Evolutionary conservation across 441 rosid genomes (phyloP).

Genomic region (Adansonia grandidieri): DNA sequence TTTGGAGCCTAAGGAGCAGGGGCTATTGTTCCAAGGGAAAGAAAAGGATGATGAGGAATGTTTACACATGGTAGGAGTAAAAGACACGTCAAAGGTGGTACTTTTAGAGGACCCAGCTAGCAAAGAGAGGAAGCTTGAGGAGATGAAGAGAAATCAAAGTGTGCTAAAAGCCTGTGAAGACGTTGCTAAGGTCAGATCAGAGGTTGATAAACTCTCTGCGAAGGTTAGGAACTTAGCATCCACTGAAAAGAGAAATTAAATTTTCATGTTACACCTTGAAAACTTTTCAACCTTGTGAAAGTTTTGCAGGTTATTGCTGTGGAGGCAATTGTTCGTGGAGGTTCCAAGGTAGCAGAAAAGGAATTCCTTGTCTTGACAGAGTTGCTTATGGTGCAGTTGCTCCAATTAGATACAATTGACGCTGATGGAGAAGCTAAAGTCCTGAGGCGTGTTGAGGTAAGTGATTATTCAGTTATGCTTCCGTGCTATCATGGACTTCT

Average conservation of each 20-base stretch:
- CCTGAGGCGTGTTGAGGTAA: conserved; percentile 60
- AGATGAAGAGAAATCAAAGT: conserved; percentile 41
- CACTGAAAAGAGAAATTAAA: not conserved
- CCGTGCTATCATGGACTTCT: not conserved
- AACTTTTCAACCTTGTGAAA: conserved; percentile 2
- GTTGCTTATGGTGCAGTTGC: conserved; percentile 57
- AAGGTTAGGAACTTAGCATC: conserved; percentile 37
- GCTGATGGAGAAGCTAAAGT: conserved; percentile 63
- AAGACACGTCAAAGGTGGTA: conserved; percentile 56
- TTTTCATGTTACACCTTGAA: conserved; percentile 19
- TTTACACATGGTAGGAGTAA: conserved; percentile 57
- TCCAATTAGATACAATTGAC: conserved; percentile 56
- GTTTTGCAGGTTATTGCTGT: conserved; percentile 47
- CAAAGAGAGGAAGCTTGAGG: conserved; percentile 57
- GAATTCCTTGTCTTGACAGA: conserved; percentile 51
- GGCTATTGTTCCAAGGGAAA: conserved; percentile 57
- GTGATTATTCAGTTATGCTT: conserved; percentile 10
- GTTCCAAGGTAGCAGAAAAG: conserved; percentile 49
- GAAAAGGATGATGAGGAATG: conserved; percentile 54
- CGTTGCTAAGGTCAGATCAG: conserved; percentile 49
- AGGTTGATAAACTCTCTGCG: conserved; percentile 54
- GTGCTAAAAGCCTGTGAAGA: conserved; percentile 46
- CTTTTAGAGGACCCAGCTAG: conserved; percentile 58
- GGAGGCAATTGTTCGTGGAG: conserved; percentile 43
- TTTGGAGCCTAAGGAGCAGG: conserved; percentile 57